Percentiles rank a stretch among this genome's conserved stretches.
These are phyloP conservation scores for Globisporangium irregulare DNA, from an alignment of 352 stramenopile species.

Conservation along the genomic window DNA sequence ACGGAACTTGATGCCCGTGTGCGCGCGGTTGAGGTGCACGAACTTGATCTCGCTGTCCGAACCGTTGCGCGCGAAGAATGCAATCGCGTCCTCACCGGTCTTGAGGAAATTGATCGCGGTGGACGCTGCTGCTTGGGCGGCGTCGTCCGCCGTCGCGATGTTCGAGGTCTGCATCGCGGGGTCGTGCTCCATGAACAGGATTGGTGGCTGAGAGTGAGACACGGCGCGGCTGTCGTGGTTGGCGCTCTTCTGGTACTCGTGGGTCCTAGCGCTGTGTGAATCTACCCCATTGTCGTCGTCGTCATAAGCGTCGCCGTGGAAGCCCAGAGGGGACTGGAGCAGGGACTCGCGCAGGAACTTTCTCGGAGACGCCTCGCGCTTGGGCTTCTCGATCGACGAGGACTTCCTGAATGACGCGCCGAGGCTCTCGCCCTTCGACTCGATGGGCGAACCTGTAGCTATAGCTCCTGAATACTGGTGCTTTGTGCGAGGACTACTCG, in stretches of 20 bases:
- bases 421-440: neutral
- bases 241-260: neutral
- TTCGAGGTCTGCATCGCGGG: slow-evolving; percentile 37
- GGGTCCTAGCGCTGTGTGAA: too few species aligned
- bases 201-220: slow-evolving; percentile 6
- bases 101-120: slow-evolving; percentile 56
- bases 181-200: slow-evolving; percentile 55
- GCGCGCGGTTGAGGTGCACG: slow-evolving; percentile 88
- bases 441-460: neutral
- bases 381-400: slow-evolving; percentile 26
- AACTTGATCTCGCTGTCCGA: slow-evolving; percentile 93
- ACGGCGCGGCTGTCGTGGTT: slow-evolving; percentile 20
- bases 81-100: slow-evolving; percentile 90
- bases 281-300: neutral
- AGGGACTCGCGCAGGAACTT: slow-evolving; percentile 67
- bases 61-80: slow-evolving; percentile 93
- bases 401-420: neutral
- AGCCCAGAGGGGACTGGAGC: slow-evolving; percentile 9
- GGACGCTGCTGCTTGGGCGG: slow-evolving; percentile 48
- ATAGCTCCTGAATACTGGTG: neutral
- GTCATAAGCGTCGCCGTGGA: slow-evolving; percentile 11
- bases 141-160: slow-evolving; percentile 35
- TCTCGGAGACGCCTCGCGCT: slow-evolving; percentile 51
- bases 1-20: slow-evolving; percentile 69
- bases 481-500: slow-evolving; percentile 26